Base-by-base conservation (phyloP, 2,329 filamentous ascomycete species). In the Penicillium fuscoglaucum region DNA sequence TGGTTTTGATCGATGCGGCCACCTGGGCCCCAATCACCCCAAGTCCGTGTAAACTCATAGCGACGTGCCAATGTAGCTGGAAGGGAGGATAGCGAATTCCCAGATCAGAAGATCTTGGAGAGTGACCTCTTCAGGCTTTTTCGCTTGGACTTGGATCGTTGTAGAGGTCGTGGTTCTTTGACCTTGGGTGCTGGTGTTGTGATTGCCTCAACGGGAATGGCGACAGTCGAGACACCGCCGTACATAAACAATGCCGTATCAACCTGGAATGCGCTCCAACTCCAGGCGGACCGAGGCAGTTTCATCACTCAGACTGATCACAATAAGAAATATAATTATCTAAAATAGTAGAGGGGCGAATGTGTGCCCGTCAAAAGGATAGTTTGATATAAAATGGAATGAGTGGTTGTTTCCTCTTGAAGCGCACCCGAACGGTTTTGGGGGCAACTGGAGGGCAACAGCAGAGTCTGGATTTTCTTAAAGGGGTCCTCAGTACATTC, bases 1-100 rank as follows among this genome's bases (percentile, higher is more conserved):
- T 63, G 37, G 50, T 61, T 50, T 68, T 68, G 59, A 67, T 58
- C 5, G 66, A 66, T 28, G 60, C 61, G 40, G 65, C 63, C 58
- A 68, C 66, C 53, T 68, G 66, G 39, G 66, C 66, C 56, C 66
- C 66, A 58, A 68, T 68, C 46, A 68, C 66, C 17, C 66, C 66
- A 21, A 68, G 61, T 21, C 66, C 66, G 57, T 67, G 66, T 47
- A 68, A 52, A 61, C 65, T 67, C 66, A 68, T 68, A 12, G 49
- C 48, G 50, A 40, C 24, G 43, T 26, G 31, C 29, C 24, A n/a
- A 12, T 17, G 41, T 39, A 33, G 28, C 47, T 37, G 12, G 31
- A 31, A 12, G n/a, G 51, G 6, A 49, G 39, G 41, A 26, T 10
- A 24, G 28, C 17, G 8, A 13, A 12, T 19, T 47, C 19, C 17